Base-by-base conservation (phyloP, 495 filamentous ascomycete genomes). In the Neurospora cerealis region DNA sequence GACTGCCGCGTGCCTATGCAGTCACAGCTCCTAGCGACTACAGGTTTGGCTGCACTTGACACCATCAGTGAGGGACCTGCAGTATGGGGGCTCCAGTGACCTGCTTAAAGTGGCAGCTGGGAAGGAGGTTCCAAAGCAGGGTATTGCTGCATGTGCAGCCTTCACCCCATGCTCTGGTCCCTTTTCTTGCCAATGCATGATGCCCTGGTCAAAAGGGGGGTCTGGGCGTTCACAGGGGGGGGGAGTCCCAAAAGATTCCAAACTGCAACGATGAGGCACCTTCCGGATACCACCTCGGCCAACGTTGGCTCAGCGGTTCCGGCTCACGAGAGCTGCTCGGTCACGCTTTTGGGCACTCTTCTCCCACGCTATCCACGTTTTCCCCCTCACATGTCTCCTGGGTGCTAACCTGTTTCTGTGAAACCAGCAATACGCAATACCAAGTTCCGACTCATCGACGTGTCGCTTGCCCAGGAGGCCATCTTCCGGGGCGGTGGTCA, bases 401-500 rank as follows among this genome's bases (percentile, higher is more conserved):
- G 28, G 15, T 36, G 28, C 54, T 66, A 66, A 66, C 54, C 28
- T 66, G 28, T 60, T 21, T 36, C 54, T 9, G 28, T 66, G 24
- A 32, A 71, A n/a, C 70, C 76, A 94, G 92, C 96, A 54, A 98
- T 99, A 81, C 93, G 96, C 72, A 98, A 98, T 83, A 92, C 93
- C 78, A 96, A 95, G 77, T 99, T 98, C 86, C 91, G 92, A 75
- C 88, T 99, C 80, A 98, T 94, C 73, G 96, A 98, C 79, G 89
- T 97, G 62, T 87, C 91, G 36, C 89, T 99, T 41, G 96, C 93
- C 37, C 85, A 90, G 70, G 93, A 97, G 81, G 91, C 94, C 38
- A 98, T 98, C 79, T 96, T 95, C 84, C 88, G 96, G 69, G 96
- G 96, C 41, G 95, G 94, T 69, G 96, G 96, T 37, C 96, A 99